These are phyloP conservation scores for Paralagenidium karlingii DNA, from an alignment of 352 stramenopile genomes.

Conservation along the genomic window DNA sequence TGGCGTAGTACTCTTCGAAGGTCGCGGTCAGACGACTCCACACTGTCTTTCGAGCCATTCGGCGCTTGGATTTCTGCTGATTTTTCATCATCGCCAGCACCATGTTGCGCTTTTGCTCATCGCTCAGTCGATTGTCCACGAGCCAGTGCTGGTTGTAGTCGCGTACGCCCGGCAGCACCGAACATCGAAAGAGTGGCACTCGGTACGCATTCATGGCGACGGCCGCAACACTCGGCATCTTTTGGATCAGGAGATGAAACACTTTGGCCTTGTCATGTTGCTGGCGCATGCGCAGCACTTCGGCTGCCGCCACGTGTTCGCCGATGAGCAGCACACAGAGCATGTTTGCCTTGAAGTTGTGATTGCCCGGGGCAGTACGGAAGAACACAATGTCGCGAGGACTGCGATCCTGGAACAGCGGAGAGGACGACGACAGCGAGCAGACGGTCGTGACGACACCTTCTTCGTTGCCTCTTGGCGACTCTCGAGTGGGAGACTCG, in stretches of 20 bases:
- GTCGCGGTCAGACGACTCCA: no score
- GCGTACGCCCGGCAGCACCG: conserved; percentile 25
- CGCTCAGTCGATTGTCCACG: no score
- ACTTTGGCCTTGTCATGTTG: conserved; percentile 48
- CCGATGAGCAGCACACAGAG: conserved; percentile 46
- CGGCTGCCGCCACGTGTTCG: conserved; percentile 33
- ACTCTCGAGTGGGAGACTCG: background rate
- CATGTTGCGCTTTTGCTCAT: no score
- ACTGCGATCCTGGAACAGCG: conserved; percentile 32
- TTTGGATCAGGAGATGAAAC: conserved; percentile 64
- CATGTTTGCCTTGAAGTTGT: conserved; percentile 39
- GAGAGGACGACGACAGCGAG: conserved; percentile 8
- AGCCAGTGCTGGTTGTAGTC: conserved; percentile 54
- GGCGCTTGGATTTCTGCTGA: background rate
- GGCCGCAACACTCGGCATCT: conserved; percentile 39
- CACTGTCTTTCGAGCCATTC: background rate
- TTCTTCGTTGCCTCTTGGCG: no score
- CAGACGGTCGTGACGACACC: background rate
- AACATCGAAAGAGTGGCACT: conserved; percentile 55
- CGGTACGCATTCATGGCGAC: conserved; percentile 64
- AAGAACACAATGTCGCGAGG: conserved; percentile 62
- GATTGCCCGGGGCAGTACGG: conserved; percentile 39
- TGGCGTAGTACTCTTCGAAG: no score
- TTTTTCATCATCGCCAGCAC: background rate
- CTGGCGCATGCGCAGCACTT: conserved; percentile 35